These are phyloP conservation scores for Aspergillus affinis DNA, from an alignment of 495 filamentous ascomycete species.

Conservation along the genomic window DNA sequence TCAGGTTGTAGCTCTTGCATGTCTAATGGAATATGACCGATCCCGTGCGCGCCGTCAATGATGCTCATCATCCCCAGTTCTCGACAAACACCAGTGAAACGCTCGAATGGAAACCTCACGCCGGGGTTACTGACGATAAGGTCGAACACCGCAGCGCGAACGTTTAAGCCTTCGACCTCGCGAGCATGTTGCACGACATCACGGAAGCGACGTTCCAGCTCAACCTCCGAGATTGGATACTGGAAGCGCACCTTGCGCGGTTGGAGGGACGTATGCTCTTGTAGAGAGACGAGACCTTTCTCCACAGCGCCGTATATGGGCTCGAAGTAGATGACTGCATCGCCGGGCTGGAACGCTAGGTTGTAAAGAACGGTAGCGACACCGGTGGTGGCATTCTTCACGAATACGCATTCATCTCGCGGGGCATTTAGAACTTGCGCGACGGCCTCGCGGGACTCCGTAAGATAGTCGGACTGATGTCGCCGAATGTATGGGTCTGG, in stretches of 20 bases:
- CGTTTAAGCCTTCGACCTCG: constrained; percentile 40
- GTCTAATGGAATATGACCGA: constrained; percentile 74
- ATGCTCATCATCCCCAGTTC: constrained; percentile 61
- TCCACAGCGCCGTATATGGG: constrained; percentile 77
- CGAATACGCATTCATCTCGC: constrained; percentile 65
- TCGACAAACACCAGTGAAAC: constrained; percentile 59
- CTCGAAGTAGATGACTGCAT: constrained; percentile 66
- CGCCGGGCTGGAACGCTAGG: constrained; percentile 56
- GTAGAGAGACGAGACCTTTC: constrained; percentile 66
- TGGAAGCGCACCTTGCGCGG: constrained; percentile 40
- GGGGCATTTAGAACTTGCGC: constrained; percentile 65
- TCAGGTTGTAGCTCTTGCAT: constrained; percentile 64
- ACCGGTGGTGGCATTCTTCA: constrained; percentile 78
- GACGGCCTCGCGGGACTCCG: constrained; percentile 61
- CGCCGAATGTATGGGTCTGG: constrained; percentile 77
- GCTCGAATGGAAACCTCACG: constrained; percentile 74
- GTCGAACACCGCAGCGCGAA: constrained; percentile 71
- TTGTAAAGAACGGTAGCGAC: constrained; percentile 81
- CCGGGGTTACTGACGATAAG: constrained; percentile 74
- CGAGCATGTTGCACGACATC: constrained; percentile 43
- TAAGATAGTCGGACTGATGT: constrained; percentile 55
- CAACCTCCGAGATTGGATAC: constrained; percentile 62
- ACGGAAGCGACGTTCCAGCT: constrained; percentile 53
- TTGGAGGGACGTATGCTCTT: constrained; percentile 56
- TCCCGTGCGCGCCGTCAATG: constrained; percentile 78